Percentiles rank a stretch among this genome's conserved stretches.
phyloP scores from a whole-genome alignment of 129 eudicot species.

The Artemisia tridentata region DNA sequence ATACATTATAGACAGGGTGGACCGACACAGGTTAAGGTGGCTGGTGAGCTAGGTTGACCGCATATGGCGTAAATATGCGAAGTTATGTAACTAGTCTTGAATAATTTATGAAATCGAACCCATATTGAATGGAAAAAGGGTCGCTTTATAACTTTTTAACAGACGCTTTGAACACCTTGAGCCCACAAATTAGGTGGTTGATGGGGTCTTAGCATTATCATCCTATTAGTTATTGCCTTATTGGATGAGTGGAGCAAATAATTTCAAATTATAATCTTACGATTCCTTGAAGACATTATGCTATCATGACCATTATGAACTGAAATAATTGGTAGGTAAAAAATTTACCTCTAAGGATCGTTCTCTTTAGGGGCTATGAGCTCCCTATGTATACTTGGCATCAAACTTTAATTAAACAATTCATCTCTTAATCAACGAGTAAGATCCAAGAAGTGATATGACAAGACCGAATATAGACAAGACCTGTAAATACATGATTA shows the following conservation, averaged over 20 bases:
- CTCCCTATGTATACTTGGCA: constrained; percentile 22
- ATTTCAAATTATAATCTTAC: constrained; percentile 27
- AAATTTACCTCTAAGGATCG: constrained; percentile 37
- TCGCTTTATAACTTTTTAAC: constrained; percentile 10
- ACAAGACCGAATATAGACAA: constrained; percentile 27
- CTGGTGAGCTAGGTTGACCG: not conserved
- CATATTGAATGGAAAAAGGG: constrained; percentile 12
- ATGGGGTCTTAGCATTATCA: constrained; percentile 31
- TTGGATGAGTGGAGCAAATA: constrained; percentile 28
- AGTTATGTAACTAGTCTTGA: constrained; percentile 4
- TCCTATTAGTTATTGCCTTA: constrained; percentile 14
- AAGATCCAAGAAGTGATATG: constrained; percentile 30
- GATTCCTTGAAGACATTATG: constrained; percentile 29
- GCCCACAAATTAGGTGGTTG: constrained; percentile 32
- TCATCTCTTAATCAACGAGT: constrained; percentile 31
- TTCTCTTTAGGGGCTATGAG: constrained; percentile 24
- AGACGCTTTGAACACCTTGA: constrained; percentile 25
- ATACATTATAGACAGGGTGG: constrained; percentile 13
- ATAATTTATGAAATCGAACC: constrained; percentile 8
- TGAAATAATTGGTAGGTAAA: constrained; percentile 8
- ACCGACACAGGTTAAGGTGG: not conserved
- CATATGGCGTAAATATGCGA: not conserved
- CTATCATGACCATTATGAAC: constrained; percentile 22
- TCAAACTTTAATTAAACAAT: not conserved
- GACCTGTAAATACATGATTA: not conserved